A percentile compares a stretch with the other conserved stretches of the same genome.
Conservation (phyloP, 2,329 filamentous ascomycete genomes). For the Orbilia ellipsospora region DNA sequence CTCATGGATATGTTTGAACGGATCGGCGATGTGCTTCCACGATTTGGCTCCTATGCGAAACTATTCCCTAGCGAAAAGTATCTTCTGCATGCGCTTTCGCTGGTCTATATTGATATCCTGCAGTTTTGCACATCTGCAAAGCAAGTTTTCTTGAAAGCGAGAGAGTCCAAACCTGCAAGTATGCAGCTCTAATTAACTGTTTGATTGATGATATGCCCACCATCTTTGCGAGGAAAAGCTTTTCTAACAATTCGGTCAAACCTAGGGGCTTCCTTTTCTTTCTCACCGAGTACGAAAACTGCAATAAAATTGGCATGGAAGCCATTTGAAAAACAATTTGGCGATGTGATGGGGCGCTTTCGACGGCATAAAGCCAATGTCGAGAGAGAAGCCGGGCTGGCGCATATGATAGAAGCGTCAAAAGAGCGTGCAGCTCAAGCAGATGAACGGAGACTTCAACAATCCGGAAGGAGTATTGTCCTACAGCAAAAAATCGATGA, state of each 20-base stretch:
- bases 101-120: conserved; percentile 58
- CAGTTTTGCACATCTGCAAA: conserved; percentile 58
- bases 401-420: conserved; percentile 57
- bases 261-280: too few species aligned
- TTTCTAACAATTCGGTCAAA: too few species aligned
- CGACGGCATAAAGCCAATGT: conserved; percentile 52
- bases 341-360: conserved; percentile 47
- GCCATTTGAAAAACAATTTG: conserved; percentile 56
- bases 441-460: conserved; percentile 21
- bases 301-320: conserved; percentile 56
- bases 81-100: conserved; percentile 56
- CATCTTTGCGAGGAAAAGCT: too few species aligned
- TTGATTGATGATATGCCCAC: too few species aligned
- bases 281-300: conserved; percentile 10
- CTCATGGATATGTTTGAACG: conserved; percentile 58
- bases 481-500: conserved; percentile 18
- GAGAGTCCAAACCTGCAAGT: conserved; percentile 3
- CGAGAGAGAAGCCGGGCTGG: conserved; percentile 54
- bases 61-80: conserved; percentile 57
- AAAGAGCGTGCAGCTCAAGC: conserved; percentile 34
- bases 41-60: conserved; percentile 56
- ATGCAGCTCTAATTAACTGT: too few species aligned
- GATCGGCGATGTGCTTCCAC: conserved; percentile 59
- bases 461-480: conserved; percentile 13
- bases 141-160: conserved; percentile 37